Evolutionary conservation across 2,329 filamentous ascomycete species (phyloP), one percentile per base, ranked within the genome.

Genomic region (Colletotrichum musicola): DNA sequence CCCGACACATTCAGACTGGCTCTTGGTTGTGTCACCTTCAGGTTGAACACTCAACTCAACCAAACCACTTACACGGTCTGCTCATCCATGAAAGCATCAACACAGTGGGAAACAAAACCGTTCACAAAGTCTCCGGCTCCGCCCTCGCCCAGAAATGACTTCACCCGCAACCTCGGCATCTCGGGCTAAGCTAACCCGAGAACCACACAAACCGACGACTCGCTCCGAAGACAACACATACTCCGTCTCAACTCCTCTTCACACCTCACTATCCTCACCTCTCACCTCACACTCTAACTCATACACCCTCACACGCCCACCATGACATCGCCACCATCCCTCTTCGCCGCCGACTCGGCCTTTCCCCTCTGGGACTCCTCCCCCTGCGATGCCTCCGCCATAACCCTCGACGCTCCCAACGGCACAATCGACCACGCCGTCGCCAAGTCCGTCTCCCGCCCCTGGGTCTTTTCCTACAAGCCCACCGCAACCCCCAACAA

Each of bases 401-500:
- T 35, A 35, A 35, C 30, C n/a, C 55, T 72, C 18, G 46, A 61
- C 27, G 51, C 68, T 6, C 56, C 71, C 9, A 49, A 64, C 22
- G 66, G 69, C 6, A 54, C 49, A 7, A 51, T 73, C 40, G 65
- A 72, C 14, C 54, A 59, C 22, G 71, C 64, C 10, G 72, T 72
- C 12, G 68, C 71, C 20, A 57, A 42, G 9, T 54, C 58, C 20
- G 72, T 74, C 16, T 20, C 63, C 3, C 69, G 72, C 2, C 72
- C 72, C 18, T 74, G 69, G 71, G 55, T 73, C 2, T 74, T 74
- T 22, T 68, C 71, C 44, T 73, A 72, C 47, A 71, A 71, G n/a
- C 72, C 72, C 25, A 67, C 62, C 14, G 25, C 40, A 3, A 25
- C 35, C 13, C 14, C 70, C 2, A 74, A 73, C 46, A 68, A 65